Evolutionary conservation across 2,329 filamentous ascomycete species (phyloP).

Genomic region (Microascus cirrosus): DNA sequence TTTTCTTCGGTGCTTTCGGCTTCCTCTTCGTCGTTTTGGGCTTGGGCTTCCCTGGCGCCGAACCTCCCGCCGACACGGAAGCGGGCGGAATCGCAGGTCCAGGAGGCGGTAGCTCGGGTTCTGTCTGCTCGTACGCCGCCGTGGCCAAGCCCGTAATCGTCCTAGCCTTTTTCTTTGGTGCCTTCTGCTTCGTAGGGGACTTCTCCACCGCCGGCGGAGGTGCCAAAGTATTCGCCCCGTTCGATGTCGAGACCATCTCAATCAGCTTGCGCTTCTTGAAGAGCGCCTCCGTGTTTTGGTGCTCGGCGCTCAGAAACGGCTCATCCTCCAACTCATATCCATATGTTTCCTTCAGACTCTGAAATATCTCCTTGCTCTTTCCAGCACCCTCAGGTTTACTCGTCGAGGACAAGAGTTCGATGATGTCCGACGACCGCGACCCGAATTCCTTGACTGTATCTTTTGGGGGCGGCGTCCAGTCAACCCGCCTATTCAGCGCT

Average conservation of each 20-base stretch:
- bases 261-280: slow-evolving; percentile 46
- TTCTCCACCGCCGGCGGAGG: slow-evolving; percentile 24
- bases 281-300: slow-evolving; percentile 18
- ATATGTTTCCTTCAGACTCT: slow-evolving; percentile 29
- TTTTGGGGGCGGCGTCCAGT: slow-evolving; percentile 58
- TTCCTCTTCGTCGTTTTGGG: slow-evolving; percentile 19
- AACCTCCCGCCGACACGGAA: neutral
- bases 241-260: slow-evolving; percentile 31
- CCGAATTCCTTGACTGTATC: slow-evolving; percentile 18
- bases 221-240: slow-evolving; percentile 11
- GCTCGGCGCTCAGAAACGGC: slow-evolving; percentile 6
- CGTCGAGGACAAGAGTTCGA: slow-evolving; percentile 18
- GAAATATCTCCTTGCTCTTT: slow-evolving; percentile 23
- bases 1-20: slow-evolving; percentile 21
- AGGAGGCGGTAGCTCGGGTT: slow-evolving; percentile 18
- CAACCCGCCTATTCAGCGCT: slow-evolving; percentile 42
- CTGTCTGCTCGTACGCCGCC: slow-evolving; percentile 45
- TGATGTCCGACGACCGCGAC: slow-evolving; percentile 18
- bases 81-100: slow-evolving; percentile 9
- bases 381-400: slow-evolving; percentile 3
- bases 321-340: slow-evolving; percentile 18
- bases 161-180: slow-evolving; percentile 55
- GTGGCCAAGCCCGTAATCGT: slow-evolving; percentile 74
- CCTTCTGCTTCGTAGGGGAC: slow-evolving; percentile 24
- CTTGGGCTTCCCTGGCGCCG: slow-evolving; percentile 13